Conservation (phyloP, 139 green algal species). For the Coccomyxa sp. region DNA sequence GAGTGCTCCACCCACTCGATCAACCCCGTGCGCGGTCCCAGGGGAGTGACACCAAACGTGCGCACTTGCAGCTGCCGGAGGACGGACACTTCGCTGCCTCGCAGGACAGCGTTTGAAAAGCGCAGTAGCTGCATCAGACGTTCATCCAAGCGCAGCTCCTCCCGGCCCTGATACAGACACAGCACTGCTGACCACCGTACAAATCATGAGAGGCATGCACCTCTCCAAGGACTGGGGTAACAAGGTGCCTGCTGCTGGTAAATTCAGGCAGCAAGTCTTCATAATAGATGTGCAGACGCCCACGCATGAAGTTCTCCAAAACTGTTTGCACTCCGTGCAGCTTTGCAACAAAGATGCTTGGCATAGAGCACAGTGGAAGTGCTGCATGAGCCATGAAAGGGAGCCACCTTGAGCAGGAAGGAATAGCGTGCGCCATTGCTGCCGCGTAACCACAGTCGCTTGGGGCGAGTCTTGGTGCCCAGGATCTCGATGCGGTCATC, state of each 20-base stretch:
- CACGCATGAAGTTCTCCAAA: no score
- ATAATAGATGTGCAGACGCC: no score
- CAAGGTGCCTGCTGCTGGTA: no score
- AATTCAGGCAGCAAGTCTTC: no score
- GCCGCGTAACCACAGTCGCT: slow-evolving; percentile 67
- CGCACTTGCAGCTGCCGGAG: slow-evolving; percentile 7
- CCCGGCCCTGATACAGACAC: slow-evolving; percentile 41
- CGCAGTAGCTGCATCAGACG: slow-evolving; percentile 74
- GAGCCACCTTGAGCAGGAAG: slow-evolving; percentile 79
- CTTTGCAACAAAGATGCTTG: no score
- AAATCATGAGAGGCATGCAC: not conserved
- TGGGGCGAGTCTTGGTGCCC: slow-evolving; percentile 88
- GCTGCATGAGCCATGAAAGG: no score
- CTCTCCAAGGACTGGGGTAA: no score
- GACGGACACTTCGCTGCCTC: not conserved
- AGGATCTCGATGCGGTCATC: slow-evolving; percentile 41
- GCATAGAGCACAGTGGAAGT: no score
- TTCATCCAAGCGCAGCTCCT: slow-evolving; percentile 85
- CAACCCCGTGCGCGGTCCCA: slow-evolving; percentile 67
- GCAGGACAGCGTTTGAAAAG: slow-evolving; percentile 45
- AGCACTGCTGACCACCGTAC: not conserved
- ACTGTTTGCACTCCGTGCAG: no score
- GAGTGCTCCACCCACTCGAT: slow-evolving; percentile 76
- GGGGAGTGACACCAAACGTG: slow-evolving; percentile 71
- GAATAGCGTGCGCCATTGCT: slow-evolving; percentile 60